These are phyloP conservation scores for Arctium minus DNA, from an alignment of 129 eudicot species.

Conservation along the genomic window DNA sequence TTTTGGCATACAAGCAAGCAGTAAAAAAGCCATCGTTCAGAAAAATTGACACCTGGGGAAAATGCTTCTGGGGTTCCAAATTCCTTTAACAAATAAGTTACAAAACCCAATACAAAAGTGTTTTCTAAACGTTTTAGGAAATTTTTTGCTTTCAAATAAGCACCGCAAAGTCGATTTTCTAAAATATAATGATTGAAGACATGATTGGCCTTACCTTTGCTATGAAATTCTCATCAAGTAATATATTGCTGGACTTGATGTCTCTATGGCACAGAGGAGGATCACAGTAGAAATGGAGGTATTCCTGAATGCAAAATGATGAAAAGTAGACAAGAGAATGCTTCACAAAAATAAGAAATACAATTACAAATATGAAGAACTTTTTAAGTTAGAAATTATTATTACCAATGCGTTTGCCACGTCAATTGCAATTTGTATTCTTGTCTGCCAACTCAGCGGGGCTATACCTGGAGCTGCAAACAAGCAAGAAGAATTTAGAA, in stretches of 20 bases:
- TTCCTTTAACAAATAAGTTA: too few species aligned
- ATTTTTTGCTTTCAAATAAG: conserved; percentile 3
- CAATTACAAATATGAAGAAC: background rate
- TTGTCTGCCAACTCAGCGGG: conserved; percentile 80
- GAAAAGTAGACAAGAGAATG: conserved; percentile 7
- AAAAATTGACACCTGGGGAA: too few species aligned
- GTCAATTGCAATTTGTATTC: conserved; percentile 93
- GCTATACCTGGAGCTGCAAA: conserved; percentile 62
- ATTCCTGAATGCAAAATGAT: conserved; percentile 61
- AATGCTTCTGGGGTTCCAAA: too few species aligned
- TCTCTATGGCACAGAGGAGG: conserved; percentile 99
- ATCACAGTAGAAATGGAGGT: conserved; percentile 91
- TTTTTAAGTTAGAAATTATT: background rate
- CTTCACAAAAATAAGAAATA: background rate
- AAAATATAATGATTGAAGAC: background rate
- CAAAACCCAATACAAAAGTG: background rate
- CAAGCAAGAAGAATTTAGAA: conserved; percentile 8
- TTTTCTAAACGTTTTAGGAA: background rate
- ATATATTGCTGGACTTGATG: conserved; percentile 90
- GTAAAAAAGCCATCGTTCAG: too few species aligned
- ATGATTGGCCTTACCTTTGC: conserved; percentile 61
- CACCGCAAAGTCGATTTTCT: conserved; percentile 1
- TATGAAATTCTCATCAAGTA: conserved; percentile 71
- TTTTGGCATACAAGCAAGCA: too few species aligned
- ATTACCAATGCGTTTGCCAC: conserved; percentile 98